Percentiles rank a stretch among this genome's conserved stretches.
These are phyloP conservation scores for Periconia sp. DNA, from an alignment of 2,329 filamentous ascomycete genomes.

Conservation along the genomic window DNA sequence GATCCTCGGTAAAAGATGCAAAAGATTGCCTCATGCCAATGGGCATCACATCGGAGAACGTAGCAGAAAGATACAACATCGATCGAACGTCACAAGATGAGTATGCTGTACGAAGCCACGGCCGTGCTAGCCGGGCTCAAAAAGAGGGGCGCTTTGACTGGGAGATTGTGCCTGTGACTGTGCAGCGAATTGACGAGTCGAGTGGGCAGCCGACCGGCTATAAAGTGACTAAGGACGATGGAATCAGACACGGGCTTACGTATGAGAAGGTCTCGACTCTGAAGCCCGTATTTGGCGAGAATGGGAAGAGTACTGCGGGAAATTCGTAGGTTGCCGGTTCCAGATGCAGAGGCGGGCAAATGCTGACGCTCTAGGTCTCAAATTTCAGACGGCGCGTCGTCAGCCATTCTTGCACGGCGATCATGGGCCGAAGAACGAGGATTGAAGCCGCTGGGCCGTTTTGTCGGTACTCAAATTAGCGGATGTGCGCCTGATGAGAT, in stretches of 20 bases:
- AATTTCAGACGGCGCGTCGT: conserved; percentile 91
- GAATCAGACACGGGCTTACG: conserved; percentile 87
- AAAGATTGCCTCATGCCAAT: conserved; percentile 90
- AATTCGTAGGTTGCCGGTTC: conserved; percentile 58
- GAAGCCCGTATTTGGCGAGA: conserved; percentile 86
- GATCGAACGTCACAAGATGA: conserved; percentile 79
- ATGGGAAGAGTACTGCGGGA: conserved; percentile 88
- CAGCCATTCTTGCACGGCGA: conserved; percentile 89
- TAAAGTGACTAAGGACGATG: conserved; percentile 84
- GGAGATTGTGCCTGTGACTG: conserved; percentile 87
- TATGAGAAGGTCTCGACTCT: conserved; percentile 82
- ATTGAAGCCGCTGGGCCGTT: conserved; percentile 91
- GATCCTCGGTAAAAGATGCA: conserved; percentile 76
- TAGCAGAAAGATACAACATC: conserved; percentile 86
- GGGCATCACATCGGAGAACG: conserved; percentile 98
- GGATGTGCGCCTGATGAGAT: conserved; percentile 93
- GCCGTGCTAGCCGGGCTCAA: conserved; percentile 84
- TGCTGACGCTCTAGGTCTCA: conserved; percentile 67
- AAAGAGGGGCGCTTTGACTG: conserved; percentile 89
- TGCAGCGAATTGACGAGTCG: conserved; percentile 79
- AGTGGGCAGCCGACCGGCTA: conserved; percentile 76
- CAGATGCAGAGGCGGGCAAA: neutral
- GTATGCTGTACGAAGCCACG: conserved; percentile 86
- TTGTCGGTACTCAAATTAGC: conserved; percentile 87
- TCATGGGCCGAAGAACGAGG: conserved; percentile 84